phyloP scores from a whole-genome alignment of 805 yeast genomes.

The Kurtzmaniella cleridarum region DNA sequence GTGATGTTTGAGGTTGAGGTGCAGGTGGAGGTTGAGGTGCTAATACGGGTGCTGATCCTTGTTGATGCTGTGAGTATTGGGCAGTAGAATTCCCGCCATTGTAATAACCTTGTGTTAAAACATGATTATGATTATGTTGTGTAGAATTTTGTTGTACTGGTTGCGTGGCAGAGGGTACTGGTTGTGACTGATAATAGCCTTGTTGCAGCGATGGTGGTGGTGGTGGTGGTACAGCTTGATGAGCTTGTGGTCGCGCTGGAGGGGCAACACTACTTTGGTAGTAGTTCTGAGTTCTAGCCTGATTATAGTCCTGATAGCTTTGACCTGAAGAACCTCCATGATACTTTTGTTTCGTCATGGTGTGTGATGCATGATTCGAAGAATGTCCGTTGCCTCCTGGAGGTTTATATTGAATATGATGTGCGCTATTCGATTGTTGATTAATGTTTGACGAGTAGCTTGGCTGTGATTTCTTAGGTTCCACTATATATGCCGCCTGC shows the following conservation, averaged over 20 bases:
- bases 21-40: constrained; percentile 8
- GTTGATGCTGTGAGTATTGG: constrained; percentile 7
- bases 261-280: too few relatives aligned
- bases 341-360: too few relatives aligned
- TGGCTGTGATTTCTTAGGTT: constrained; percentile 6
- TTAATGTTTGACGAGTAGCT: background rate
- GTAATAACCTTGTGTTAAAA: constrained; percentile 2
- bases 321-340: background rate
- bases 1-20: constrained; percentile 6
- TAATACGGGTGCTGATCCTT: constrained; percentile 4
- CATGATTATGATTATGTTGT: constrained; percentile 6
- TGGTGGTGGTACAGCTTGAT: constrained; percentile 9
- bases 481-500: constrained; percentile 33
- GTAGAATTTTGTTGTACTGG: constrained; percentile 6
- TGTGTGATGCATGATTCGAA: too few relatives aligned
- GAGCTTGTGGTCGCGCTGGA: constrained; percentile 5
- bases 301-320: too few relatives aligned
- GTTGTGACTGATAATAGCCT: constrained; percentile 6
- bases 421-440: background rate
- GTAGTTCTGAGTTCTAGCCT: too few relatives aligned
- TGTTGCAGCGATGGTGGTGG: constrained; percentile 11
- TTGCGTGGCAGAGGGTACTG: constrained; percentile 3
- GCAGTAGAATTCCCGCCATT: background rate
- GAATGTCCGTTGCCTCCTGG: constrained; percentile 11
- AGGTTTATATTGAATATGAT: background rate